phyloP scores from a whole-genome alignment of 768 basidiomycete genomes.

The Psilocybe cyanescens region DNA sequence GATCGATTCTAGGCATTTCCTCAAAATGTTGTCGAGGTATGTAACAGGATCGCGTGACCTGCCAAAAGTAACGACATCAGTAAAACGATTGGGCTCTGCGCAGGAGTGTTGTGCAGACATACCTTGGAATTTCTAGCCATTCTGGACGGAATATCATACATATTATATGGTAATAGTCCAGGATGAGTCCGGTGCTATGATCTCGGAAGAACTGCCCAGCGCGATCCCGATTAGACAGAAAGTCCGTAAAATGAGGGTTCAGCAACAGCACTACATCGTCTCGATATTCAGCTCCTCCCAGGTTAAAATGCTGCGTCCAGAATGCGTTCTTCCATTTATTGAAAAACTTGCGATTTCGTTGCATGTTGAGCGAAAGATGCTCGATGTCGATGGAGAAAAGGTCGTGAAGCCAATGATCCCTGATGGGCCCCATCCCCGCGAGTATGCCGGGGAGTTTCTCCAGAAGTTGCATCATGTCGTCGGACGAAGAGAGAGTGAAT shows the following conservation, averaged over 20 bases:
- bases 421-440: slow-evolving; percentile 9
- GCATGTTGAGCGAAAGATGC: not conserved
- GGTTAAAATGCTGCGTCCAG: slow-evolving; percentile 4
- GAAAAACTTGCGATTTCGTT: slow-evolving; percentile 8
- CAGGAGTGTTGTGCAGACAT: not conserved
- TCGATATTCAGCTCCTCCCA: not conserved
- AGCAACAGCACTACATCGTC: slow-evolving; percentile 10
- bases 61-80: not conserved
- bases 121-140: slow-evolving; percentile 16
- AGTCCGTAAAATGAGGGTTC: slow-evolving; percentile 17
- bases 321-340: slow-evolving; percentile 13
- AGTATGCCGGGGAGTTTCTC: slow-evolving; percentile 11
- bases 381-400: slow-evolving; percentile 8
- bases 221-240: slow-evolving; percentile 6
- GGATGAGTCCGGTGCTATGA: not conserved
- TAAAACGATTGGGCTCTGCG: not conserved
- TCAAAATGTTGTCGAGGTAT: slow-evolving; percentile 12
- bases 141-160: slow-evolving; percentile 8
- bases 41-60: slow-evolving; percentile 6
- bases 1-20: slow-evolving; percentile 1
- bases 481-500: slow-evolving; percentile 7
- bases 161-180: slow-evolving; percentile 11
- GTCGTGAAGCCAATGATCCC: slow-evolving; percentile 11
- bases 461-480: slow-evolving; percentile 9
- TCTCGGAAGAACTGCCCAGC: slow-evolving; percentile 9